Evolutionary conservation across 2,329 filamentous ascomycete species (phyloP), one percentile per base, ranked within the genome.

Genomic region (Nemania diffusa): DNA sequence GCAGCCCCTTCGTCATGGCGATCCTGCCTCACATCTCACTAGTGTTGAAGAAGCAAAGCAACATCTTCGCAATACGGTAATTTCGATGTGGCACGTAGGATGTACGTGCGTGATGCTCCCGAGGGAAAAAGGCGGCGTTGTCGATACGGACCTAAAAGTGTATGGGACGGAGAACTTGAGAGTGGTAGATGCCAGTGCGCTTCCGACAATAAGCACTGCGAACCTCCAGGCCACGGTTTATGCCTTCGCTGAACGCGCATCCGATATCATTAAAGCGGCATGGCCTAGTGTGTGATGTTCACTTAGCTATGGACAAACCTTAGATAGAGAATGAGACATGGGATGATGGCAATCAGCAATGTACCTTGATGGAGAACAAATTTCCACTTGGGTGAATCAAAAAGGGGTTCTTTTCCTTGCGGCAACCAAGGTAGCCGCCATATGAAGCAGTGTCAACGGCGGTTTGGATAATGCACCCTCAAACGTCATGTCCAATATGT

Each of bases 21-120:
- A 52, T 5, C 46, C 66, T 3, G 15, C 29, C 9, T 52, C 67
- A 7, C 15, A 44, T 26, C 48, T 71, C 3, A 44, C 60, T 22
- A 62, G 46, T 48, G 15, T 67, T 3, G 58, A 69, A 2, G 53
- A 55, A 15, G 77, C 76, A 7, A 67, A 67, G 1, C 50, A 68
- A 20, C 71, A 68, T 20, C 53, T 73, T 8, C 46, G 40, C 1
- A 1, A 20, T 5, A 50, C 52, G 15, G 70, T 40, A 57, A 73
- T 59, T 62, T 78, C 62, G 58, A 76, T 63, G 71, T 75, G 37
- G 74, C 71, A 64, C 42, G 44, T 57, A 9, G 68, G 46, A 17
- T 74, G 72, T 1, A 77, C 75, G 5, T 77, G 77, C 37, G 73
- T 76, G 0, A 79, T 80, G 78, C 71, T 80, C 64, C 77, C 76